These are phyloP conservation scores for Clarireedia homoeocarpa DNA, from an alignment of 2,329 filamentous ascomycete species.

Conservation along the genomic window DNA sequence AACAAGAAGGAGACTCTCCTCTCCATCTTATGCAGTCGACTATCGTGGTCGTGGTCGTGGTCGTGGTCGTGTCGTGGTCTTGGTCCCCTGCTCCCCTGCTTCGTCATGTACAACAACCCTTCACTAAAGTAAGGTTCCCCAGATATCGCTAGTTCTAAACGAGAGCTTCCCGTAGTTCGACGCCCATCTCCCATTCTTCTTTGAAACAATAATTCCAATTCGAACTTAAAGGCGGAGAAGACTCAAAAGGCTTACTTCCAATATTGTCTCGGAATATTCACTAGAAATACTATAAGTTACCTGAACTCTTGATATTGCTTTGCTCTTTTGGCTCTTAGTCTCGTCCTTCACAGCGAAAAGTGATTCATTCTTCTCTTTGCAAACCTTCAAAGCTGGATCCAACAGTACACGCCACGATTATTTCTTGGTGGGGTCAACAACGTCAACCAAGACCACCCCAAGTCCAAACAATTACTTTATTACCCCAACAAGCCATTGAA, in stretches of 20 bases:
- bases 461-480: background rate
- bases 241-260: background rate
- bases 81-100: too few species aligned
- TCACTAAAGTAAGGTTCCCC: background rate
- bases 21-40: too few species aligned
- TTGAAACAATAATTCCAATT: too few species aligned
- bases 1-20: too few species aligned
- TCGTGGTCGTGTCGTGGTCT: too few species aligned
- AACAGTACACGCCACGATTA: background rate
- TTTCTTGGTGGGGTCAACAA: conserved; percentile 6
- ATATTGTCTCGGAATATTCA: background rate
- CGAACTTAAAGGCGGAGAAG: too few species aligned
- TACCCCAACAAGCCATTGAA: background rate
- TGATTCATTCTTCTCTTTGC: background rate
- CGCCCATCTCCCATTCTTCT: too few species aligned
- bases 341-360: background rate
- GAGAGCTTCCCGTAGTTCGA: background rate
- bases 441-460: background rate
- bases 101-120: too few species aligned
- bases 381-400: background rate
- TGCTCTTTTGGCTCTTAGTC: background rate
- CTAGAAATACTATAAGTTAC: background rate
- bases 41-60: too few species aligned
- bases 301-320: background rate
- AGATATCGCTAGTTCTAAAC: background rate